These are phyloP conservation scores for Lippia alba DNA, from an alignment of 305 asterid genomes.

Conservation along the genomic window DNA sequence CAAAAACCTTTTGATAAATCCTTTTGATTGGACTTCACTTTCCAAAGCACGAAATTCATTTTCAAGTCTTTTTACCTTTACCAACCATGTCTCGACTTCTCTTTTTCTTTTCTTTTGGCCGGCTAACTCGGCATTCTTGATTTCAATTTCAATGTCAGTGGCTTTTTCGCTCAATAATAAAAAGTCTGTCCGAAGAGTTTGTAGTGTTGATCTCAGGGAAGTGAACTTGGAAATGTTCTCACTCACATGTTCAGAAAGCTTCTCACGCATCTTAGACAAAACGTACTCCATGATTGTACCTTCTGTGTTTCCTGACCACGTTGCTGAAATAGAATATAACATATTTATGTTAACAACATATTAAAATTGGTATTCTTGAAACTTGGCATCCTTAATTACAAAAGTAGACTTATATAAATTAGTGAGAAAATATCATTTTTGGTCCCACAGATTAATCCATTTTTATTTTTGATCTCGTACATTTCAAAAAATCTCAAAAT, in stretches of 20 bases:
- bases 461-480: too few relatives aligned
- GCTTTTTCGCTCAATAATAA: slow-evolving; percentile 10
- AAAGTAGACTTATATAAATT: too few relatives aligned
- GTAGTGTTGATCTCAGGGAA: not conserved
- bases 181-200: slow-evolving; percentile 19
- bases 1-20: not conserved
- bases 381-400: too few relatives aligned
- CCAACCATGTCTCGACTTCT: slow-evolving; percentile 30
- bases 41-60: not conserved
- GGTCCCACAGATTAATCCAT: too few relatives aligned
- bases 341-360: too few relatives aligned
- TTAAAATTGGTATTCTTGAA: too few relatives aligned
- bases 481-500: too few relatives aligned
- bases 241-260: not conserved
- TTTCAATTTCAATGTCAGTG: slow-evolving; percentile 16
- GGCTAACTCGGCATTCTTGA: slow-evolving; percentile 16
- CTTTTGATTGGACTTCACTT: not conserved
- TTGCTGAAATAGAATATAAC: too few relatives aligned
- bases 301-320: too few relatives aligned
- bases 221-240: not conserved
- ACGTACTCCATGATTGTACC: not conserved
- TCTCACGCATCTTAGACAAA: not conserved
- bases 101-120: slow-evolving; percentile 37
- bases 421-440: too few relatives aligned
- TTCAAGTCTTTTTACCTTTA: slow-evolving; percentile 6